These are phyloP conservation scores for Stephanodiscus minutulus DNA, from an alignment of 108 stramenopile genomes.

Conservation along the genomic window DNA sequence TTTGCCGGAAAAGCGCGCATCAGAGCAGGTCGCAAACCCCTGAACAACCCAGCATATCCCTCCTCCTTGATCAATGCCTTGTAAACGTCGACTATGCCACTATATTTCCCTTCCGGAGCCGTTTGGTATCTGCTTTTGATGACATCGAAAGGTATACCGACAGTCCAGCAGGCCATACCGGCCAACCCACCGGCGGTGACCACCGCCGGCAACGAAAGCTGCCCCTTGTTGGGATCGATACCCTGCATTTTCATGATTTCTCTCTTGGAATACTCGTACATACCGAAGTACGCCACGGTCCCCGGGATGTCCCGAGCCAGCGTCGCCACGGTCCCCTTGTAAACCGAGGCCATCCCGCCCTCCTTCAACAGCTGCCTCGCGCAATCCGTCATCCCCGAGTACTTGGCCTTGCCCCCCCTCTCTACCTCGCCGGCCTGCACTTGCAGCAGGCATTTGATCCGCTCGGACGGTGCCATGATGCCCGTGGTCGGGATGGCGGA, in stretches of 20 bases:
- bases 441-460: conserved; percentile 92
- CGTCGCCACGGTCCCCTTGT: conserved; percentile 79
- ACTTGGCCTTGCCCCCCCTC: conserved; percentile 63
- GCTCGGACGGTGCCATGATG: conserved; percentile 86
- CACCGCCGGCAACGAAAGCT: conserved; percentile 64
- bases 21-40: conserved; percentile 84
- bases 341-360: conserved; percentile 77
- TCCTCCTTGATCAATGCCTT: conserved; percentile 77
- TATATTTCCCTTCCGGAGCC: conserved; percentile 75
- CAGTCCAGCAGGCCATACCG: conserved; percentile 86
- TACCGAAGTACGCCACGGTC: conserved; percentile 86
- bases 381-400: conserved; percentile 81
- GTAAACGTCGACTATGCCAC: conserved; percentile 64
- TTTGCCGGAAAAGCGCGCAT: conserved; percentile 94
- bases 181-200: conserved; percentile 87
- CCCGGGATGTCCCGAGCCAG: conserved; percentile 89
- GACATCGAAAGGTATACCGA: conserved; percentile 87
- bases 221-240: conserved; percentile 62
- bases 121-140: conserved; percentile 88
- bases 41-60: conserved; percentile 79
- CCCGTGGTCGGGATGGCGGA: conserved; percentile 82
- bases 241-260: conserved; percentile 67
- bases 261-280: conserved; percentile 77
- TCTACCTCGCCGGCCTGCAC: conserved; percentile 61
- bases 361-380: conserved; percentile 58